These are phyloP conservation scores for Tetracentron sinense DNA, from an alignment of 164 flowering plant species.

Conservation along the genomic window DNA sequence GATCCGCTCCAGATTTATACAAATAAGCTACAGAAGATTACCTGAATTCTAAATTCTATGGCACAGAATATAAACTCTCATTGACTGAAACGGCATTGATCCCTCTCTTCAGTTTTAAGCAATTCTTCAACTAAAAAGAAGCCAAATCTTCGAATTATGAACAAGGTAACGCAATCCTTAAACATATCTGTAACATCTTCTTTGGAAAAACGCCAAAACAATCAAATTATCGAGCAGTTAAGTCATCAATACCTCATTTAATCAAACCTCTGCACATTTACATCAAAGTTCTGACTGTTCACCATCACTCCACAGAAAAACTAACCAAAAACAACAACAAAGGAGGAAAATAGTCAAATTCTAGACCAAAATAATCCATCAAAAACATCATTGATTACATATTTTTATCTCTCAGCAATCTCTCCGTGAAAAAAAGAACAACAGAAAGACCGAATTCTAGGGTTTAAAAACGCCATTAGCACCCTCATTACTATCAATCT, in stretches of 20 bases:
- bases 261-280: not conserved
- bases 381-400: no score
- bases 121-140: constrained; percentile 1
- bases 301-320: not conserved
- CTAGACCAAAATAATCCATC: no score
- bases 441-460: not conserved
- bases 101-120: constrained; percentile 1
- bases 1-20: not conserved
- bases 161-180: not conserved
- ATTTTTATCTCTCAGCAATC: not conserved
- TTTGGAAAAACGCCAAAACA: not conserved
- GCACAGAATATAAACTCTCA: not conserved
- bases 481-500: not conserved
- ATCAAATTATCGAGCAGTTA: not conserved
- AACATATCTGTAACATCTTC: not conserved
- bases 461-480: not conserved
- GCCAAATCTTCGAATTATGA: not conserved
- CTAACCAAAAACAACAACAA: not conserved
- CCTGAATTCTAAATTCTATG: not conserved
- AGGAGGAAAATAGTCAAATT: not conserved
- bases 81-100: constrained; percentile 2
- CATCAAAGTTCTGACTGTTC: not conserved
- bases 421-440: no score
- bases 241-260: constrained; percentile 2
- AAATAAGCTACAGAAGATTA: not conserved